Evolutionary conservation across 73 alveolate genomes (phyloP), one percentile per base, ranked within the genome.

Genomic region (Symbiodinium pilosum): DNA sequence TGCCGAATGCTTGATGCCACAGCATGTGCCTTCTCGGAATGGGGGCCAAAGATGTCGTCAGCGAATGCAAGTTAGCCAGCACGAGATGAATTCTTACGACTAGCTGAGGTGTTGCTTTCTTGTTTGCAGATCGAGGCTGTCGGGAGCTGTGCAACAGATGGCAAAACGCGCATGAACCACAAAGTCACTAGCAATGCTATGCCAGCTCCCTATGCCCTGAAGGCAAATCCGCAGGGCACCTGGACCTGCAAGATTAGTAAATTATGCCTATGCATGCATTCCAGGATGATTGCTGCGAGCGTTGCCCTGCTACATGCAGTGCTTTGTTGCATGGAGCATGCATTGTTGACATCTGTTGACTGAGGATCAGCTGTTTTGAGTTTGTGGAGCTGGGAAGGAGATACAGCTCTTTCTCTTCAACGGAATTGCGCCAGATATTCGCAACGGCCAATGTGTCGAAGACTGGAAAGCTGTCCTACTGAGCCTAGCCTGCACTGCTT

Each of bases 341-440:
- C 8, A 14, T 42, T 9, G n/a, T 34, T 42, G 30, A 73, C 30
- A 32, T 73, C 11, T 73, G 2, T 4, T 64, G 38, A 43, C 41
- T 26, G 14, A 73, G 95, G 86, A 40, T 88, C 18, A 88, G 95
- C 43, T 88, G 95, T 86, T 88, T 88, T 44, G 95, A 88, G 73
- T 88, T 88, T 38, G 95, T 88, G 71, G 95, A 88, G 95, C 69
- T 88, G 59, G 95, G 95, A 39, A 51, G 95, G 42, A 88, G 28
- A 40, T 59, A 59, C 86, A 88, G 95, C 95, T 54, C 85, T 40
- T 88, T 88, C 44, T 14, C 68, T 39, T 54, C 95, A 21, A 34
- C 71, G 26, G 86, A 88, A 71, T 75, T 88, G 28, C 95, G 95
- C 68, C 85, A 59, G 38, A 88, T 56, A 68, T 88, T 88, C 21